phyloP scores from a whole-genome alignment of 768 basidiomycete genomes.

The Suillus sp. region DNA sequence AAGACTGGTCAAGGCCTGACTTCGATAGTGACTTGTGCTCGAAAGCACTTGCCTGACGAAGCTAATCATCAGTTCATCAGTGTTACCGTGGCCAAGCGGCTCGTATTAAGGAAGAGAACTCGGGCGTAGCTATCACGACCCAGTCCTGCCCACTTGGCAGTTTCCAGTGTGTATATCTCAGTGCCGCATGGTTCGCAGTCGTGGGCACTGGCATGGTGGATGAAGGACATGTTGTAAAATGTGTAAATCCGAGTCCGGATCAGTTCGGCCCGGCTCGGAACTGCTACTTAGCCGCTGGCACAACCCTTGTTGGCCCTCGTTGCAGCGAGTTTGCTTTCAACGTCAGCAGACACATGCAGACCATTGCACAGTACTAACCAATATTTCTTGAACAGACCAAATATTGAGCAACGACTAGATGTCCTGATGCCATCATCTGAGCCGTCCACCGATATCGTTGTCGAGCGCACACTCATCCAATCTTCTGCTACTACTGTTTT shows the following conservation, averaged over 20 bases:
- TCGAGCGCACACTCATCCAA: slow-evolving; percentile 5
- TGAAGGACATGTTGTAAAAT: neutral
- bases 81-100: neutral
- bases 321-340: neutral
- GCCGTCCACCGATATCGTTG: slow-evolving; percentile 25
- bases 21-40: neutral
- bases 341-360: neutral
- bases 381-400: neutral
- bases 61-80: neutral
- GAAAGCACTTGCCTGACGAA: neutral
- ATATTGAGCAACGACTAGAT: neutral
- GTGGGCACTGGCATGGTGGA: neutral
- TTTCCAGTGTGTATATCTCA: neutral
- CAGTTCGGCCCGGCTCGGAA: neutral
- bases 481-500: slow-evolving; percentile 15
- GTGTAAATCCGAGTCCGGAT: neutral
- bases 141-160: neutral
- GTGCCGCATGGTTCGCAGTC: neutral
- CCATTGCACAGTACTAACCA: neutral
- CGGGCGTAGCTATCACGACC: neutral
- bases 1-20: neutral
- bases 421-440: slow-evolving; percentile 24
- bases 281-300: neutral
- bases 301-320: neutral
- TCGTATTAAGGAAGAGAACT: neutral